A percentile compares a stretch with the other conserved stretches of the same genome.
Conservation (phyloP, 768 basidiomycete species). For the Cubamyces lactineus region DNA sequence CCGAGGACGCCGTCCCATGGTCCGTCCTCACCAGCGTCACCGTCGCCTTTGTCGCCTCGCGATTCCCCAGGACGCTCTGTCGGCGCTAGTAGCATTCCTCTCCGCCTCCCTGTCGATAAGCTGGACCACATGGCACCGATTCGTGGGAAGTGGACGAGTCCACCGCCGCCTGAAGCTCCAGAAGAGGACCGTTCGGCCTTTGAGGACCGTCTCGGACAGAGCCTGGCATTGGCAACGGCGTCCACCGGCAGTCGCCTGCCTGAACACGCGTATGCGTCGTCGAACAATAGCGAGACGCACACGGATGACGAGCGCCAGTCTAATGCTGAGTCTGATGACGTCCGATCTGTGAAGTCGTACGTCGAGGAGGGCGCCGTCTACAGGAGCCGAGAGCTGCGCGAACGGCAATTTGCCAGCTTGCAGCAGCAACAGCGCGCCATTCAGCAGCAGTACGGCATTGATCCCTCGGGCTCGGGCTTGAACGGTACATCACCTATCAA, state of each 20-base stretch:
- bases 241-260: constrained; percentile 62
- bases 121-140: constrained; percentile 74
- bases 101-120: constrained; percentile 53
- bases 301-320: constrained; percentile 74
- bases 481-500: constrained; percentile 1
- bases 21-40: constrained; percentile 20
- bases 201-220: constrained; percentile 65
- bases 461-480: constrained; percentile 21
- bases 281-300: constrained; percentile 64
- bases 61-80: constrained; percentile 13
- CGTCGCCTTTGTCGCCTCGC: constrained; percentile 17
- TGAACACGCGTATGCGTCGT: constrained; percentile 45
- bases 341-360: constrained; percentile 67
- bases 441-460: constrained; percentile 24
- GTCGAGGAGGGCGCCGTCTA: constrained; percentile 47
- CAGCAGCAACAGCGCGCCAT: constrained; percentile 16
- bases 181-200: constrained; percentile 66
- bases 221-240: constrained; percentile 70
- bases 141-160: constrained; percentile 83
- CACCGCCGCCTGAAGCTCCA: constrained; percentile 78
- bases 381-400: constrained; percentile 22
- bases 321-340: constrained; percentile 66
- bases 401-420: constrained; percentile 14
- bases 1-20: constrained; percentile 37
- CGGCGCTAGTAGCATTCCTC: constrained; percentile 34